Conservation (phyloP, 352 stramenopile species). For the Phytophthora kernoviae region DNA sequence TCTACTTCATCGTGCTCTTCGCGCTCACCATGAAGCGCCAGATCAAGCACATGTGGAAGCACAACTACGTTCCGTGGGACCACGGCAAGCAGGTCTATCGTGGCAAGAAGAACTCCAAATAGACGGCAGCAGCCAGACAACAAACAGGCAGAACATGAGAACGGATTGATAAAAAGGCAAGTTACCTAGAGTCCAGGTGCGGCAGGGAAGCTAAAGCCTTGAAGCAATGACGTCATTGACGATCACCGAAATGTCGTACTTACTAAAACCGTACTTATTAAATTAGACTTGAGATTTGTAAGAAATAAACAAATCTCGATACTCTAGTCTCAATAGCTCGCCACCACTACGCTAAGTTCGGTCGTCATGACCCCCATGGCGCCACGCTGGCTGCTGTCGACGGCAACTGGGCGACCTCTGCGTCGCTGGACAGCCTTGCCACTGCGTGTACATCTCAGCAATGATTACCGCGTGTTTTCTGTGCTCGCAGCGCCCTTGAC, state of each 20-base stretch:
- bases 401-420: conserved; percentile 4
- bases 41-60: conserved; percentile 99
- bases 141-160: neutral
- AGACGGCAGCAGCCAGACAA: conserved; percentile 35
- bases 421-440: conserved; percentile 2
- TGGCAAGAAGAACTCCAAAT: conserved; percentile 81
- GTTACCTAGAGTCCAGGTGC: neutral
- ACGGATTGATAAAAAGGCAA: neutral
- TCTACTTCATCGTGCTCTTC: conserved; percentile 99
- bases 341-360: conserved; percentile 5
- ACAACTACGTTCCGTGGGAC: conserved; percentile 98
- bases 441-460: neutral
- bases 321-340: no score
- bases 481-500: conserved; percentile 6
- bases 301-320: no score
- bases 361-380: conserved; percentile 9
- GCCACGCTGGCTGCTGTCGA: conserved; percentile 17
- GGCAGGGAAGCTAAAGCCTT: neutral
- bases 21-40: conserved; percentile 99
- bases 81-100: conserved; percentile 97
- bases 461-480: conserved; percentile 12
- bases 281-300: conserved; percentile 10
- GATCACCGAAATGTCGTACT: neutral
- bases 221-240: neutral
- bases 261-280: neutral